A percentile compares a stretch with the other conserved stretches of the same genome.
Conservation (phyloP, 352 stramenopile species). For the Phytophthora pluvialis region DNA sequence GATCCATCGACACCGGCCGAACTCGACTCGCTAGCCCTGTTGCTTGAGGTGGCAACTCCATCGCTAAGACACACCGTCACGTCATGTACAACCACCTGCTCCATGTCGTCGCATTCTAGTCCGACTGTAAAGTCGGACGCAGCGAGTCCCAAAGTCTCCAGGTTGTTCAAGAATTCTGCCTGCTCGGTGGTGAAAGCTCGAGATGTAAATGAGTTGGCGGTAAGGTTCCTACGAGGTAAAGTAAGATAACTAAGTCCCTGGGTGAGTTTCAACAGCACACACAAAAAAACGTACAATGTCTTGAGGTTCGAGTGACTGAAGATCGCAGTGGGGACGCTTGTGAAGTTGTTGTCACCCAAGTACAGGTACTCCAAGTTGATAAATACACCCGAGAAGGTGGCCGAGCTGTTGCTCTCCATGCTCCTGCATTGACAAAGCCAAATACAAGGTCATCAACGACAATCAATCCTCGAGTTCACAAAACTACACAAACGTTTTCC, state of each 20-base stretch:
- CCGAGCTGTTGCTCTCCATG: constrained; percentile 67
- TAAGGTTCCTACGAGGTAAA: constrained; percentile 27
- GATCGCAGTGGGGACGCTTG: constrained; percentile 46
- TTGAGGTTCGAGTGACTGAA: constrained; percentile 40
- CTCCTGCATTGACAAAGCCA: constrained; percentile 27
- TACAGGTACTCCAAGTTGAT: constrained; percentile 52
- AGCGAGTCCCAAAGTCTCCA: constrained; percentile 36
- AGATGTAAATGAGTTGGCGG: constrained; percentile 42
- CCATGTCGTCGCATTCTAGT: constrained; percentile 34
- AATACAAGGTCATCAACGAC: too few relatives aligned
- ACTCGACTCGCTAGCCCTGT: constrained; percentile 18
- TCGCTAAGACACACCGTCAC: constrained; percentile 32
- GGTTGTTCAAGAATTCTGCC: constrained; percentile 37
- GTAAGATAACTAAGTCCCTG: neutral
- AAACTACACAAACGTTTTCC: too few relatives aligned
- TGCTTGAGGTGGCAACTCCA: constrained; percentile 17
- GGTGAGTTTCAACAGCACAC: neutral
- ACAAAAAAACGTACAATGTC: neutral
- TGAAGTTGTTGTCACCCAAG: constrained; percentile 57
- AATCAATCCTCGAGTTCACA: too few relatives aligned
- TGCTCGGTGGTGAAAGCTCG: constrained; percentile 43
- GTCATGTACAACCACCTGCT: constrained; percentile 33
- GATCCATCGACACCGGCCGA: constrained; percentile 12
- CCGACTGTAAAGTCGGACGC: constrained; percentile 39
- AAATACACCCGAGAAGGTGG: constrained; percentile 58